Percentiles rank a stretch among this genome's conserved stretches.
Conservation (phyloP, 2,329 filamentous ascomycete species). For the Thielaviopsis punctulata region DNA sequence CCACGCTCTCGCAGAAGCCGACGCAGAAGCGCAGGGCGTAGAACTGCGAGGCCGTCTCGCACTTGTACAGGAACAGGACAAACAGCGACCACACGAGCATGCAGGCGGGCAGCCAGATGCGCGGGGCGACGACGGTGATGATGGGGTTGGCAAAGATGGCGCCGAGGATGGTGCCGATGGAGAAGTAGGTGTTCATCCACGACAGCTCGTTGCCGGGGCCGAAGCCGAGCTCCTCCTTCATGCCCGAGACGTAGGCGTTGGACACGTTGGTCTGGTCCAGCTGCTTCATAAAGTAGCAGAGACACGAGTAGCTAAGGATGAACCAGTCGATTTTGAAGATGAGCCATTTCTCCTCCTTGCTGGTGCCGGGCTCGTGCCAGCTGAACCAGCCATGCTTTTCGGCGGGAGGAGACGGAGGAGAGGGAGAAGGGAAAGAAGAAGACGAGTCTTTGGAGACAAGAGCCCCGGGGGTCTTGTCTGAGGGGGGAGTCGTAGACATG, state of each 20-base stretch:
- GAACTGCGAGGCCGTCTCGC: constrained; percentile 21
- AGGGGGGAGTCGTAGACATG: not conserved
- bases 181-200: constrained; percentile 31
- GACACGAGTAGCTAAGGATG: constrained; percentile 41
- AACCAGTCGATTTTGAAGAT: constrained; percentile 34
- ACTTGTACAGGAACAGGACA: constrained; percentile 25
- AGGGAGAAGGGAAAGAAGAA: not conserved
- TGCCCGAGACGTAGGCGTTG: constrained; percentile 20
- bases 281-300: constrained; percentile 37
- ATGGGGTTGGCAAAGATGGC: constrained; percentile 27
- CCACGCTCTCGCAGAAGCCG: constrained; percentile 36
- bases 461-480: not conserved
- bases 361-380: constrained; percentile 26
- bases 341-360: constrained; percentile 25
- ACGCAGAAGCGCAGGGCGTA: constrained; percentile 36
- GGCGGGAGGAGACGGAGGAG: not conserved
- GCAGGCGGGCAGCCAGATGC: constrained; percentile 25
- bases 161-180: constrained; percentile 29
- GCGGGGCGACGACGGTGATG: constrained; percentile 26
- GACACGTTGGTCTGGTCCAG: constrained; percentile 24
- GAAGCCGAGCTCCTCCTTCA: constrained; percentile 16
- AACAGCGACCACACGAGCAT: constrained; percentile 23
- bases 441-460: not conserved
- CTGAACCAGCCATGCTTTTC: constrained; percentile 18
- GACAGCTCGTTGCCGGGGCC: constrained; percentile 11